Conservation (phyloP, 352 stramenopile genomes). For the Phytophthora melonis region DNA sequence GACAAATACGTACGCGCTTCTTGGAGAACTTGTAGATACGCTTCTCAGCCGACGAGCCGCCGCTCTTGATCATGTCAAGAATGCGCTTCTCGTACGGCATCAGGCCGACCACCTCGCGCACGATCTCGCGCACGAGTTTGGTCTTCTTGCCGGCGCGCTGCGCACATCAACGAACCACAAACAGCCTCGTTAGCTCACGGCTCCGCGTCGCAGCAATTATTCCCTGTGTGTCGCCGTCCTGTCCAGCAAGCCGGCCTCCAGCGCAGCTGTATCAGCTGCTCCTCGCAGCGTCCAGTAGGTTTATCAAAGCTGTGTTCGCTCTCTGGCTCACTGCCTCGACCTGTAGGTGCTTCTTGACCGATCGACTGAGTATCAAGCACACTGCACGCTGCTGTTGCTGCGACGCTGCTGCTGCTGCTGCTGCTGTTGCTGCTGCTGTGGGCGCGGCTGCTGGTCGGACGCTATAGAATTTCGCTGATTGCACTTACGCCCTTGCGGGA, state of each 20-base stretch:
- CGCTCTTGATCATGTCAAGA: constrained; percentile 99
- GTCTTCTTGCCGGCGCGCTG: constrained; percentile 95
- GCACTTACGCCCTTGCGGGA: constrained; percentile 92
- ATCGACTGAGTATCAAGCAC: neutral
- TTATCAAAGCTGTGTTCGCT: neutral
- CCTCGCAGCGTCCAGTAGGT: neutral
- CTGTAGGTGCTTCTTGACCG: neutral
- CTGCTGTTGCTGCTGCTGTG: neutral
- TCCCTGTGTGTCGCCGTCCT: neutral
- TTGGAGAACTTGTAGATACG: constrained; percentile 99
- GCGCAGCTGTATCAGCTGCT: neutral
- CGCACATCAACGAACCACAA: constrained; percentile 20
- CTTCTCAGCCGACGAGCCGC: constrained; percentile 97
- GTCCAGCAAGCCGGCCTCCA: neutral
- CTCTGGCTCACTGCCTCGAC: neutral
- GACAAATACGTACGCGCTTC: constrained; percentile 86
- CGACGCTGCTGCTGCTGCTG: neutral
- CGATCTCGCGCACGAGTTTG: constrained; percentile 94
- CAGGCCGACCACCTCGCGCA: constrained; percentile 97
- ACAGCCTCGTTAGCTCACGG: constrained; percentile 22
- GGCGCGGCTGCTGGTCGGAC: neutral
- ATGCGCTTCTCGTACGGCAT: constrained; percentile 99
- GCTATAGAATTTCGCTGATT: neutral
- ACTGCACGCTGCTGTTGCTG: neutral
- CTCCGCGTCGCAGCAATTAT: neutral